These are phyloP conservation scores for Verticillium albo-atrum DNA, from an alignment of 2,329 filamentous ascomycete genomes.

Conservation along the genomic window DNA sequence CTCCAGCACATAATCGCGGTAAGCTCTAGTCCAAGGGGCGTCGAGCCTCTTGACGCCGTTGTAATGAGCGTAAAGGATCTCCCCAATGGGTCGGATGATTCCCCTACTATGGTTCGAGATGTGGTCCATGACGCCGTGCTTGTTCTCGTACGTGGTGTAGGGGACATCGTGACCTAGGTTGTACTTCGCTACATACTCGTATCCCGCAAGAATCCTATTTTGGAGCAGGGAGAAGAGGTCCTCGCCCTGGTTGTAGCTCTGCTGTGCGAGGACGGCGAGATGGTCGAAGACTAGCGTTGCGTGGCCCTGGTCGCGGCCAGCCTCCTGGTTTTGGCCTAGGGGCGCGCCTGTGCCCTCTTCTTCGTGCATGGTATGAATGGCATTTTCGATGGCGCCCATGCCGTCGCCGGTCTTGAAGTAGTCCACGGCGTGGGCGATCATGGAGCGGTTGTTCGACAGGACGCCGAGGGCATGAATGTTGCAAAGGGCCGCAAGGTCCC, in stretches of 20 bases:
- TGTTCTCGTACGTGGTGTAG: slow-evolving; percentile 2
- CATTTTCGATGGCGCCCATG: slow-evolving; percentile 23
- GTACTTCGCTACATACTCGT: slow-evolving; percentile 10
- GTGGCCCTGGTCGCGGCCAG: slow-evolving; percentile 35
- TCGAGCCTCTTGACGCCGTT: slow-evolving; percentile 27
- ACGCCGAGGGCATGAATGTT: slow-evolving; percentile 30
- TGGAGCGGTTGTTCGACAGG: slow-evolving; percentile 29
- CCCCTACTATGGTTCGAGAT: slow-evolving; percentile 26
- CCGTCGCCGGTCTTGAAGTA: slow-evolving; percentile 29
- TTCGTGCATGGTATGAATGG: slow-evolving; percentile 18
- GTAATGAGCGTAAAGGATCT: slow-evolving; percentile 36
- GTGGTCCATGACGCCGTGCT: slow-evolving; percentile 5
- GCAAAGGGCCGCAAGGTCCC: slow-evolving; percentile 34
- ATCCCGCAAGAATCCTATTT: slow-evolving; percentile 13
- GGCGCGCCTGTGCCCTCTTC: slow-evolving; percentile 16
- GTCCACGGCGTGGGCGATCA: slow-evolving; percentile 25
- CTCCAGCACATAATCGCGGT: slow-evolving; percentile 30
- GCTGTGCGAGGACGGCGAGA: slow-evolving; percentile 28
- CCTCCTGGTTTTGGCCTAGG: slow-evolving; percentile 30
- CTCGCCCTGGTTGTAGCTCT: slow-evolving; percentile 30
- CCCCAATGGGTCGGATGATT: slow-evolving; percentile 28
- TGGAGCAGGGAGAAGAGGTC: slow-evolving; percentile 26
- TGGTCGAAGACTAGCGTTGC: slow-evolving; percentile 27
- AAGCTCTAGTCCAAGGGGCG: slow-evolving; percentile 27
- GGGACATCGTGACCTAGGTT: slow-evolving; percentile 2